A percentile compares a stretch with the other conserved stretches of the same genome.
Evolutionary conservation across 2,329 filamentous ascomycete genomes (phyloP).

Genomic region (Sclerotinia nivalis): DNA sequence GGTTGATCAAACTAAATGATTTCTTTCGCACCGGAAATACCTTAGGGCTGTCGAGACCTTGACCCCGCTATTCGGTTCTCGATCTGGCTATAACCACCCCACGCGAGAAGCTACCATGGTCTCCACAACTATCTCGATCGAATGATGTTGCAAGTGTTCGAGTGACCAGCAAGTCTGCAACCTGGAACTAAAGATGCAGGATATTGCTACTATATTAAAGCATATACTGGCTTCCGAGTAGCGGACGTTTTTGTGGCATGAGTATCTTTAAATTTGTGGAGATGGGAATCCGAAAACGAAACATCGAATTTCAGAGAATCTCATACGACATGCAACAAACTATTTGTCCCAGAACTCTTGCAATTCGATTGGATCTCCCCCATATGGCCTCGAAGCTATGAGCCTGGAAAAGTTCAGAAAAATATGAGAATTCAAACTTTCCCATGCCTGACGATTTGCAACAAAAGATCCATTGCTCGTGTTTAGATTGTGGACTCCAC

Average conservation of each 20-base stretch:
- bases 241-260: neutral
- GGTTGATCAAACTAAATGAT: neutral
- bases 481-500: neutral
- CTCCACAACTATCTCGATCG: neutral
- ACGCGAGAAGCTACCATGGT: neutral
- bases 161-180: neutral
- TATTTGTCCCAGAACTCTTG: no score
- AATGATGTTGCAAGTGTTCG: neutral
- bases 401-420: neutral
- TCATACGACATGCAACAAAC: neutral
- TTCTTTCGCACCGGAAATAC: neutral
- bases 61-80: neutral
- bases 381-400: neutral
- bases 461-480: neutral
- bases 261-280: neutral
- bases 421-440: neutral
- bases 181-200: neutral
- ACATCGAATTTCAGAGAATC: neutral
- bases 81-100: neutral
- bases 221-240: neutral
- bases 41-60: neutral
- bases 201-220: neutral
- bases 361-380: neutral
- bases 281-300: neutral
- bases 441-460: neutral